Percentiles rank a stretch among this genome's conserved stretches.
These are phyloP conservation scores for Trametes cubensis DNA, from an alignment of 768 basidiomycete species.

Conservation along the genomic window DNA sequence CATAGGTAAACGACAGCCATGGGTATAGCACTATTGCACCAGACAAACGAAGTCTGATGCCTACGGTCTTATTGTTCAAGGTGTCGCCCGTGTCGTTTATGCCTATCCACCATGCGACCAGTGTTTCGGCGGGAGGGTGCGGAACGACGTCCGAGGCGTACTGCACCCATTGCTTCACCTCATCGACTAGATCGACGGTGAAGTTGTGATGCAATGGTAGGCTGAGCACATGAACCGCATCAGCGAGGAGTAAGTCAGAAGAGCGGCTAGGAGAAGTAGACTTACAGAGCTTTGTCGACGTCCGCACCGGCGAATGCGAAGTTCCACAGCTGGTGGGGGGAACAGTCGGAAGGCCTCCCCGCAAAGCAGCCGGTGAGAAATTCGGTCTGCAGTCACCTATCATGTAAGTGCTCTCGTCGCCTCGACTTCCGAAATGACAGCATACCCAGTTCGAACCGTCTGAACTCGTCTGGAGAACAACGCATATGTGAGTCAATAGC, in stretches of 20 bases:
- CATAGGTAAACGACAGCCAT: no score
- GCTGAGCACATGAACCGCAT: slow-evolving; percentile 27
- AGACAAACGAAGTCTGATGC: neutral
- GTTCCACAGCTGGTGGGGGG: slow-evolving; percentile 51
- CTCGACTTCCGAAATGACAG: neutral
- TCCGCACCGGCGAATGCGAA: slow-evolving; percentile 54
- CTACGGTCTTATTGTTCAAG: slow-evolving; percentile 38
- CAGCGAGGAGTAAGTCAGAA: neutral
- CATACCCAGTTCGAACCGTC: slow-evolving; percentile 57
- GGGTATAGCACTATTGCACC: no score
- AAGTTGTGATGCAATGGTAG: slow-evolving; percentile 52
- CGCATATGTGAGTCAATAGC: neutral
- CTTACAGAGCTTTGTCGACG: slow-evolving; percentile 24
- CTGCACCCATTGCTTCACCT: slow-evolving; percentile 51
- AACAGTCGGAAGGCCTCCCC: slow-evolving; percentile 47
- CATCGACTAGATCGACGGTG: slow-evolving; percentile 49
- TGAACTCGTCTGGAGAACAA: slow-evolving; percentile 49
- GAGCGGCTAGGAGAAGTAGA: no score
- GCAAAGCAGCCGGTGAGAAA: slow-evolving; percentile 54
- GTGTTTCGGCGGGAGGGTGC: slow-evolving; percentile 44
- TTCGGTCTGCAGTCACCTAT: slow-evolving; percentile 42
- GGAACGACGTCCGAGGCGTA: slow-evolving; percentile 50
- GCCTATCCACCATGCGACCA: slow-evolving; percentile 61
- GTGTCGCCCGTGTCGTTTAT: slow-evolving; percentile 62
- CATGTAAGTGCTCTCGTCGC: neutral